Conservation (phyloP, 2,329 filamentous ascomycete genomes). For the Alternaria consortialis region DNA sequence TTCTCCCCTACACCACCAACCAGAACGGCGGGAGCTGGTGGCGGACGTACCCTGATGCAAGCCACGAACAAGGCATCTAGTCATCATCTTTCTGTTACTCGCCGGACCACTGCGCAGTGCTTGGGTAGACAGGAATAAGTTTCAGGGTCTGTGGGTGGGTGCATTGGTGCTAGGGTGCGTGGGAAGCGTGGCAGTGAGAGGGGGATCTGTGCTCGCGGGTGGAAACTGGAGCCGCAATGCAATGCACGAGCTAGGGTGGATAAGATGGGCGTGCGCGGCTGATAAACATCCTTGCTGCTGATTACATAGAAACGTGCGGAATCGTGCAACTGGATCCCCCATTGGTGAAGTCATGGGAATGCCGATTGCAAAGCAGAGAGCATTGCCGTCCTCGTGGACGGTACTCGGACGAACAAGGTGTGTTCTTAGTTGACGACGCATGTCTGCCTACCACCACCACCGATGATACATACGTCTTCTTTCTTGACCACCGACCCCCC, state of each 20-base stretch:
- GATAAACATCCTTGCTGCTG: constrained; percentile 13
- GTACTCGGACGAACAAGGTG: constrained; percentile 4
- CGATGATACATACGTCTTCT: constrained; percentile 4
- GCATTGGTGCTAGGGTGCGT: constrained; percentile 1
- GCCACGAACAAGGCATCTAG: constrained; percentile 36
- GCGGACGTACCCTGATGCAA: constrained; percentile 24
- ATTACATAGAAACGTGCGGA: constrained; percentile 17
- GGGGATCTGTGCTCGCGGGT: constrained; percentile 13
- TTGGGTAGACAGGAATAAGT: constrained; percentile 40
- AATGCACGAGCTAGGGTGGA: constrained; percentile 15
- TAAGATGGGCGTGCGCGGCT: constrained; percentile 16
- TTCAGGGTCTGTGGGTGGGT: constrained; percentile 32
- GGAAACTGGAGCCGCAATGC: constrained; percentile 37
- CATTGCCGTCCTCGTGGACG: constrained; percentile 1
- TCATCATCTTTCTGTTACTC: constrained; percentile 35
- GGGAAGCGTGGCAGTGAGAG: constrained; percentile 28
- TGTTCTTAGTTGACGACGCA: not conserved
- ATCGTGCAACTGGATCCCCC: not conserved
- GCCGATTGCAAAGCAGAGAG: constrained; percentile 13
- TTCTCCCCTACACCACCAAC: constrained; percentile 22
- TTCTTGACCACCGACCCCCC: constrained; percentile 10
- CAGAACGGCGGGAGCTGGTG: constrained; percentile 22
- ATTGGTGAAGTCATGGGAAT: constrained; percentile 5
- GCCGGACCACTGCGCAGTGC: constrained; percentile 28
- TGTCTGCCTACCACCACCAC: constrained; percentile 11